Percentiles rank a stretch among this genome's conserved stretches.
Conservation (phyloP, 352 stramenopile genomes). For the Globisporangium cederbergense region DNA sequence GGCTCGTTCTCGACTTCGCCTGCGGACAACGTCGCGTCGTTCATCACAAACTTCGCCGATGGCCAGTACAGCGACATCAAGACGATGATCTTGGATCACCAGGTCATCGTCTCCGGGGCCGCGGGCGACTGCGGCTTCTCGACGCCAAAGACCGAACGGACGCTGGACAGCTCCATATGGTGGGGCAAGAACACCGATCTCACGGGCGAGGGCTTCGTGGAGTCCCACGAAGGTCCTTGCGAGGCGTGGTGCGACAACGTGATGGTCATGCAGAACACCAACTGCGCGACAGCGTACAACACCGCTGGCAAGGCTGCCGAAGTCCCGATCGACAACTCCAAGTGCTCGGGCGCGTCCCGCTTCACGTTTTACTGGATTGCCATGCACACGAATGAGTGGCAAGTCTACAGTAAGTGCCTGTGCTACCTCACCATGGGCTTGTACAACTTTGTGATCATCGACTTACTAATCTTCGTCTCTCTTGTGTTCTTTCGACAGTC, state of each 20-base stretch:
- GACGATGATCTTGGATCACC: slow-evolving; percentile 22
- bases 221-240: slow-evolving; percentile 31
- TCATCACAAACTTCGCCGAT: slow-evolving; percentile 25
- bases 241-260: slow-evolving; percentile 33
- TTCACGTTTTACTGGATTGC: slow-evolving; percentile 43
- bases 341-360: slow-evolving; percentile 24
- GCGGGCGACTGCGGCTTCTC: slow-evolving; percentile 26
- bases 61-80: slow-evolving; percentile 24
- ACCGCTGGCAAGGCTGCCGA: slow-evolving; percentile 17
- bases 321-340: slow-evolving; percentile 23
- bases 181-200: slow-evolving; percentile 27
- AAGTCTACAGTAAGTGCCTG: slow-evolving; percentile 38
- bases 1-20: slow-evolving; percentile 23
- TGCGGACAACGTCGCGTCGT: slow-evolving; percentile 25
- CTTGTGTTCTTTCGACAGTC: slow-evolving; percentile 14
- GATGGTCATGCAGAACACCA: slow-evolving; percentile 21
- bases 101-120: slow-evolving; percentile 20
- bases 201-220: slow-evolving; percentile 26
- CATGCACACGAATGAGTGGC: slow-evolving; percentile 32
- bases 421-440: neutral
- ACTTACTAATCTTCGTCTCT: slow-evolving; percentile 10
- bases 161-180: slow-evolving; percentile 22
- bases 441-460: slow-evolving; percentile 14
- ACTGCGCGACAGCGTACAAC: slow-evolving; percentile 25
- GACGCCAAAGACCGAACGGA: slow-evolving; percentile 19